These are phyloP conservation scores for Phytopythium delawarense DNA, from an alignment of 352 stramenopile genomes.

Conservation along the genomic window DNA sequence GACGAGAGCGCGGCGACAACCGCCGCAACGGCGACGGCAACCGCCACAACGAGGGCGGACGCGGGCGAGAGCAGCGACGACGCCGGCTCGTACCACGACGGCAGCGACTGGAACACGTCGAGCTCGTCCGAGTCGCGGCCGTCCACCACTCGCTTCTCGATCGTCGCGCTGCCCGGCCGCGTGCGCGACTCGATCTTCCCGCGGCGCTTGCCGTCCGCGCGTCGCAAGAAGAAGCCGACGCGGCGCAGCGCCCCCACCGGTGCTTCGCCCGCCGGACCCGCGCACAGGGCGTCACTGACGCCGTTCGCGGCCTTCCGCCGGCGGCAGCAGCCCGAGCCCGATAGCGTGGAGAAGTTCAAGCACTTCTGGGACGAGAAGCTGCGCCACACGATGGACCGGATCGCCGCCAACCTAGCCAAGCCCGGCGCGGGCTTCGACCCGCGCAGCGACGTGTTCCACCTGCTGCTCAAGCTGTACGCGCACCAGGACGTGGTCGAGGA, in stretches of 20 bases:
- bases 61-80: constrained; percentile 21
- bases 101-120: constrained; percentile 47
- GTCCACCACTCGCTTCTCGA: constrained; percentile 31
- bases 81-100: constrained; percentile 29
- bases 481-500: constrained; percentile 79
- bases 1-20: not conserved
- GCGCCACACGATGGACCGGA: constrained; percentile 47
- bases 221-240: constrained; percentile 26
- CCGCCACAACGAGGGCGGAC: not conserved
- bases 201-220: constrained; percentile 7
- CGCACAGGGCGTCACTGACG: constrained; percentile 14
- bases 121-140: constrained; percentile 32
- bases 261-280: constrained; percentile 5
- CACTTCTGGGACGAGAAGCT: constrained; percentile 81
- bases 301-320: constrained; percentile 7
- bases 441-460: constrained; percentile 54
- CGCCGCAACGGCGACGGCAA: not conserved
- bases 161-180: constrained; percentile 34
- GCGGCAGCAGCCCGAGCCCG: constrained; percentile 11
- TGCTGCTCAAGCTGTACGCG: constrained; percentile 76
- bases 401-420: constrained; percentile 26
- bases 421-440: constrained; percentile 17
- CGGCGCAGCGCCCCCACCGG: constrained; percentile 10
- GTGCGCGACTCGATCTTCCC: constrained; percentile 44
- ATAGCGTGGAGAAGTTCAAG: constrained; percentile 67